These are phyloP conservation scores for Termitomyces sp. DNA, from an alignment of 768 basidiomycete genomes.

Conservation along the genomic window DNA sequence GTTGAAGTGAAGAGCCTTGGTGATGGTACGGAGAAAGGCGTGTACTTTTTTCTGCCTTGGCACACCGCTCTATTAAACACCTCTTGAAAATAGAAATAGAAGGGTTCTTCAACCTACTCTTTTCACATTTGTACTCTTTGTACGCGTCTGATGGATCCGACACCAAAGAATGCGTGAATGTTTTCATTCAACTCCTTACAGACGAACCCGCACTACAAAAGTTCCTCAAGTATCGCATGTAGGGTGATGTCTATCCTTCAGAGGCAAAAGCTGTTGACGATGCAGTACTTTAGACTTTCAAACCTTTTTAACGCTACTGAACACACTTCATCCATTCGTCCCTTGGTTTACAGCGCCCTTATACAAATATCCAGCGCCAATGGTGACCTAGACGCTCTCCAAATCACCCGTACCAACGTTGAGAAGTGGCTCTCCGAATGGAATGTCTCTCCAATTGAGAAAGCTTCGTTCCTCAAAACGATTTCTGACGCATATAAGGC, in stretches of 20 bases:
- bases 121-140: conserved; percentile 63
- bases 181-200: conserved; percentile 52
- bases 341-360: conserved; percentile 57
- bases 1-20: conserved; percentile 64
- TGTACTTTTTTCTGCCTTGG: background rate
- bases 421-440: conserved; percentile 78
- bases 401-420: conserved; percentile 54
- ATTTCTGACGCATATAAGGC: conserved; percentile 58
- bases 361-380: conserved; percentile 54
- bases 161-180: conserved; percentile 44
- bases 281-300: conserved; percentile 48
- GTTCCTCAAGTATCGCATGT: conserved; percentile 77
- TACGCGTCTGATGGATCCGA: conserved; percentile 52
- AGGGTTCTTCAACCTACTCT: conserved; percentile 84
- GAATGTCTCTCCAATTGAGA: conserved; percentile 58
- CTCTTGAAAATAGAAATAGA: conserved; percentile 56
- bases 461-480: conserved; percentile 58
- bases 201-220: conserved; percentile 46
- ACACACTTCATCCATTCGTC: conserved; percentile 57
- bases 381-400: conserved; percentile 58
- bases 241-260: conserved; percentile 18
- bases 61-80: conserved; percentile 1
- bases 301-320: conserved; percentile 80
- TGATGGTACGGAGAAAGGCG: conserved; percentile 76
- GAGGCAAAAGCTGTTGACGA: conserved; percentile 2